phyloP scores from a whole-genome alignment of 768 basidiomycete species.

The Leucosporidium scottii region DNA sequence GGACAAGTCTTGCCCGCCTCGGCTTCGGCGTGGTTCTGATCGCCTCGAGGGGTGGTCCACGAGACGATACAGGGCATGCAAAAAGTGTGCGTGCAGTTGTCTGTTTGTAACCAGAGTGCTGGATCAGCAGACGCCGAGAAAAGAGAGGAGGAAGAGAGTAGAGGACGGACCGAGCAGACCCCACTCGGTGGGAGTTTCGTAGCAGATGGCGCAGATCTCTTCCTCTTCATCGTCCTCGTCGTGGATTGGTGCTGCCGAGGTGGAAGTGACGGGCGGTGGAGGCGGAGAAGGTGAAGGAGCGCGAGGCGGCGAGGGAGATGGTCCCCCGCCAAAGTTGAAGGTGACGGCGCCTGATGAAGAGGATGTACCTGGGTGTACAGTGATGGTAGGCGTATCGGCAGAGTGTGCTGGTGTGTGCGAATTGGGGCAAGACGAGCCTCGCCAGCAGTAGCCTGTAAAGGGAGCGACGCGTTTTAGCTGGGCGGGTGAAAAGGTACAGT shows the following conservation, averaged over 20 bases:
- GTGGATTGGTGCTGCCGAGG: no score
- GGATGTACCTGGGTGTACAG: no score
- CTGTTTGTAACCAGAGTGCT: neutral
- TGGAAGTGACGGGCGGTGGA: neutral
- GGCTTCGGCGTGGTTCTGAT: neutral
- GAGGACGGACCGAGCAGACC: constrained; percentile 4
- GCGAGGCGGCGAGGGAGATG: neutral
- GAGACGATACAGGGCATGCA: neutral
- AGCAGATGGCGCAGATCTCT: constrained; percentile 14
- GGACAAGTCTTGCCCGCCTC: constrained; percentile 1
- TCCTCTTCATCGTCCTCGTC: neutral
- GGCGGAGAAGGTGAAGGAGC: neutral
- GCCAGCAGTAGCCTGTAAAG: neutral
- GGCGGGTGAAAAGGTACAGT: neutral
- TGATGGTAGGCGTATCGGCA: no score
- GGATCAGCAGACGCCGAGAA: neutral
- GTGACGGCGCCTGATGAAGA: no score
- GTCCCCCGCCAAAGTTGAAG: neutral
- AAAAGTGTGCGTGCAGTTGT: constrained; percentile 6
- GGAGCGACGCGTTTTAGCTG: neutral
- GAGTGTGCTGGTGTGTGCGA: neutral
- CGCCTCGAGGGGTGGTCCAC: neutral
- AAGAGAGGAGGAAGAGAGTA: neutral
- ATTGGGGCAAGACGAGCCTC: neutral
- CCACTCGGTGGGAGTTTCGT: constrained; percentile 1